Evolutionary conservation across 345 rosid genomes (phyloP).

Genomic region (Theobroma cacao): DNA sequence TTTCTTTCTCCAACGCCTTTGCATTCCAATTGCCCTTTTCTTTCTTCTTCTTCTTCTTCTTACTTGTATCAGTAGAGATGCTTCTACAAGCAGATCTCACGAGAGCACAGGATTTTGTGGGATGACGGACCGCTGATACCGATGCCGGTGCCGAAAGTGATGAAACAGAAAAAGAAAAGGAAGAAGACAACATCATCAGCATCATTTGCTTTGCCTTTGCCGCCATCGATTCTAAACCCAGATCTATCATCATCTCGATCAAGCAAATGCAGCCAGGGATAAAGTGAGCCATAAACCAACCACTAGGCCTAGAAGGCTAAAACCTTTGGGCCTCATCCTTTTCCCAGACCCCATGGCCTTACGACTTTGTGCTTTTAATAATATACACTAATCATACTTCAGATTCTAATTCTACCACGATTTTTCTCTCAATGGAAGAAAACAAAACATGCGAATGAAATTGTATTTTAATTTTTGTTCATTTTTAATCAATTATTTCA

Average conservation of each 20-base stretch:
- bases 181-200: not conserved
- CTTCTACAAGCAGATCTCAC: not conserved
- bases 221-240: not conserved
- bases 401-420: too few species aligned
- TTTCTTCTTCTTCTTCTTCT: conserved; percentile 30
- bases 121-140: not conserved
- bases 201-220: not conserved
- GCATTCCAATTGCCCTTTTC: conserved; percentile 20
- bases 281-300: too few species aligned
- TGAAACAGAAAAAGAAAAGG: not conserved
- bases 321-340: not conserved
- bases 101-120: not conserved
- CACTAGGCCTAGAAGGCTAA: too few species aligned
- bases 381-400: too few species aligned
- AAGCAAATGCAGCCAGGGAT: too few species aligned
- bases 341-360: too few species aligned
- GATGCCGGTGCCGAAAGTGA: not conserved
- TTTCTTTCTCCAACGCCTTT: conserved; percentile 38
- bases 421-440: too few species aligned
- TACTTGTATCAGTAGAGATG: conserved; percentile 9
- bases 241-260: too few species aligned
- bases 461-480: too few species aligned
- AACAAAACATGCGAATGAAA: too few species aligned
- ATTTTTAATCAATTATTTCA: too few species aligned
- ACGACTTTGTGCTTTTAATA: too few species aligned